Evolutionary conservation across 2,329 filamentous ascomycete species (phyloP).

Genomic region (Fusarium chuoi): DNA sequence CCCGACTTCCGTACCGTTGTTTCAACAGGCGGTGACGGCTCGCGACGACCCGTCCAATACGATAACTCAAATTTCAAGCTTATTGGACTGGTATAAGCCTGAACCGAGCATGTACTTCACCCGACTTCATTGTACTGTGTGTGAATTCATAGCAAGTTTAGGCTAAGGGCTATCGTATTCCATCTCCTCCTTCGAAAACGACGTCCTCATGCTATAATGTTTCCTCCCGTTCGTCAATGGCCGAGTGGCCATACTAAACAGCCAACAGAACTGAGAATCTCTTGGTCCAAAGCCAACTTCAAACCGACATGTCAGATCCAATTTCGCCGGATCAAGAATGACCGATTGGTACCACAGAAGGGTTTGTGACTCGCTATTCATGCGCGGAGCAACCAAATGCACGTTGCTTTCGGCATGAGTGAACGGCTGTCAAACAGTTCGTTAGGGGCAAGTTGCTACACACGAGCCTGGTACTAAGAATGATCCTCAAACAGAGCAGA

Average conservation of each 20-base stretch:
- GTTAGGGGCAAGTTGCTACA: conserved; percentile 28
- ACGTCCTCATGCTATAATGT: neutral
- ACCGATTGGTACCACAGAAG: conserved; percentile 26
- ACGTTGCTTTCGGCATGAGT: conserved; percentile 38
- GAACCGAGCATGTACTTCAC: neutral
- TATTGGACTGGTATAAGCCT: neutral
- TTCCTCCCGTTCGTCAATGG: neutral
- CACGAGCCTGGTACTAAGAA: conserved; percentile 9
- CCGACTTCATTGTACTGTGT: neutral
- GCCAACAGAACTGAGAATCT: neutral
- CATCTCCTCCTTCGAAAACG: neutral
- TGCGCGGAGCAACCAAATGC: conserved; percentile 24
- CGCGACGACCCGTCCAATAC: conserved; percentile 1
- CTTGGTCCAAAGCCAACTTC: neutral
- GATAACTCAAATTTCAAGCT: neutral
- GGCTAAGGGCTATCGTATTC: neutral
- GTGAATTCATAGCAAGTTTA: neutral
- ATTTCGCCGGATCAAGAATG: conserved; percentile 7
- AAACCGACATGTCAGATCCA: conserved; percentile 11
- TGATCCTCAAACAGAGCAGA: conserved; percentile 12
- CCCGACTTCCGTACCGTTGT: conserved; percentile 19
- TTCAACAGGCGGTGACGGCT: conserved; percentile 30
- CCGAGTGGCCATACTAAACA: conserved; percentile 4
- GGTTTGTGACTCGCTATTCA: conserved; percentile 30
- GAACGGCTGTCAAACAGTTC: conserved; percentile 32